These are phyloP conservation scores for Geoglossum cookeanum DNA, from an alignment of 2,329 filamentous ascomycete genomes.

Conservation along the genomic window DNA sequence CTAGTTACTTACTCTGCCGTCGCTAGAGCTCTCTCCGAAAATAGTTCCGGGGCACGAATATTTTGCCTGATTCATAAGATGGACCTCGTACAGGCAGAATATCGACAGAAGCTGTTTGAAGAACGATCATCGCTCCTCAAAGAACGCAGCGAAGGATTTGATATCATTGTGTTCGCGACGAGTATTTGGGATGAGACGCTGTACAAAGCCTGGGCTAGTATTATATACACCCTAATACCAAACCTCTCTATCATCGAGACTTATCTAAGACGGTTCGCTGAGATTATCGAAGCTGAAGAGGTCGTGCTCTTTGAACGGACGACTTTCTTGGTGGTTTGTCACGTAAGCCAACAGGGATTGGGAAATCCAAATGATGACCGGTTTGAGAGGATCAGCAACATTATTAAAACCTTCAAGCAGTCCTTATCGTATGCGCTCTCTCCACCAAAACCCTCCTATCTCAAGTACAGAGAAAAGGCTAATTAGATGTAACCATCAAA, in stretches of 20 bases:
- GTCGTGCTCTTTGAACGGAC: conserved; percentile 88
- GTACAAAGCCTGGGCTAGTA: conserved; percentile 95
- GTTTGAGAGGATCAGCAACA: conserved; percentile 87
- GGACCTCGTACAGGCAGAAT: conserved; percentile 72
- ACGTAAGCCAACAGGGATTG: conserved; percentile 56
- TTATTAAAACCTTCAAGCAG: conserved; percentile 98
- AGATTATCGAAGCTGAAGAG: conserved; percentile 81
- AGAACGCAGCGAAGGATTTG: conserved; percentile 51
- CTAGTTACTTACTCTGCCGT: conserved; percentile 83
- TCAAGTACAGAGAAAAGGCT: conserved; percentile 24
- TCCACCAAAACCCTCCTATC: conserved; percentile 24
- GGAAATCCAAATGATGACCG: conserved; percentile 81
- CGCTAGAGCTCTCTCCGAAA: conserved; percentile 73
- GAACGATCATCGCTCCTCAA: conserved; percentile 63
- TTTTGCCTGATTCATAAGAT: conserved; percentile 98
- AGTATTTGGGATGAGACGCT: conserved; percentile 98
- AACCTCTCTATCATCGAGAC: conserved; percentile 77
- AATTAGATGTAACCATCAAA: conserved; percentile 28
- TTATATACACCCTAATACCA: conserved; percentile 95
- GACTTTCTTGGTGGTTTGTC: conserved; percentile 90
- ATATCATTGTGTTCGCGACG: conserved; percentile 76
- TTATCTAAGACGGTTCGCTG: conserved; percentile 63
- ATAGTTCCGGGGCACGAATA: conserved; percentile 60
- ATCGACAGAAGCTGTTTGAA: conserved; percentile 66
- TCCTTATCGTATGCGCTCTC: conserved; percentile 30